Base-by-base conservation (phyloP, 345 rosid species). In the Hibiscus tridactylites region DNA sequence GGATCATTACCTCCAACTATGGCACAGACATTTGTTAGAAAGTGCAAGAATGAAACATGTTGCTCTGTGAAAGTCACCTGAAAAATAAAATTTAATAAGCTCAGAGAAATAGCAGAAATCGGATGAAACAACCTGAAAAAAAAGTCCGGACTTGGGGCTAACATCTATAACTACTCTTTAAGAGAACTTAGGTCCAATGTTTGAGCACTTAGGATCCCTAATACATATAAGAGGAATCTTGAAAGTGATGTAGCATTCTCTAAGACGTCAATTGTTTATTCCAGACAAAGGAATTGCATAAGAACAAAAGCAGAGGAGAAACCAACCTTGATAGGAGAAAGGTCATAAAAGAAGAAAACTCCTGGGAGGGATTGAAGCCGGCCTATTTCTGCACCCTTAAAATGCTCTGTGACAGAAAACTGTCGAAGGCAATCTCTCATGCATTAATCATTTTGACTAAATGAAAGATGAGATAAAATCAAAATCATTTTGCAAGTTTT, bases 371-470 rank as follows among this genome's bases (percentile, higher is more conserved):
- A 80, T 79, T 89, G 97, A 44, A 91, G 86, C 3, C 62, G 87
- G 67, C 96, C 95, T 16, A 81, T 73, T 29, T 85, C 94, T 58
- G 87, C 82, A 61, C 78, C 77, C 81, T 85, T 92, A 70, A 86
- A 91, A 83, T 92, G 97, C 77, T 95, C 99, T 5, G 97, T 92
- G 6, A 92, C 99, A 5, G 99, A 95, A 80, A 95, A 95, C 98
- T 92, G 87, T 71, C 50, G 29, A 61, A 67, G 52, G 71, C 61
- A 67, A 70, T 19, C 7, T 44, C 26, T 26, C 47, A 21, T 52
- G 29, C 6, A 63, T 74, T 70, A 81, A 61, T 57, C 72, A 79
- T 28, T 71, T 64, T 56, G 46, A 72, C 8, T 26, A 72, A 26
- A 59, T 56, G 19, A 54, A 59, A 70, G 50, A 68, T 17, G 39